These are phyloP conservation scores for Cymbopogon flexuosus DNA, from an alignment of 202 grass and related monocot genomes.

Conservation along the genomic window DNA sequence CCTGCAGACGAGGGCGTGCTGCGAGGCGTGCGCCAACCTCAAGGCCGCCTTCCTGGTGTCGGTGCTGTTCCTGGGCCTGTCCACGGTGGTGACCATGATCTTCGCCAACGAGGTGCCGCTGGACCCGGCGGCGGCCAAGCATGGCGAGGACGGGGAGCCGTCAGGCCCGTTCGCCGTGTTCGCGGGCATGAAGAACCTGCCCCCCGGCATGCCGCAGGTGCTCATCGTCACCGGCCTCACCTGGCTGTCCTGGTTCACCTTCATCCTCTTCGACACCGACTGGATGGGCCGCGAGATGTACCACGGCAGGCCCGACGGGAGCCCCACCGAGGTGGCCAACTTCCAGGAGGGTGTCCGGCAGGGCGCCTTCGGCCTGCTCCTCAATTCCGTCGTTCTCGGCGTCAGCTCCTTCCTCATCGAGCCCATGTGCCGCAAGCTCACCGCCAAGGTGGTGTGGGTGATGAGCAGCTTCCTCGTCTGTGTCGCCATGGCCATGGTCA, in stretches of 20 bases:
- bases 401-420: slow-evolving; percentile 59
- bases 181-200: slow-evolving; percentile 60
- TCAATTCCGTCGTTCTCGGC: slow-evolving; percentile 69
- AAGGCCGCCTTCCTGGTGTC: slow-evolving; percentile 87
- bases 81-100: slow-evolving; percentile 49
- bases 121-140: neutral
- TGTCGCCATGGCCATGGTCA: slow-evolving; percentile 42
- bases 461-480: slow-evolving; percentile 49
- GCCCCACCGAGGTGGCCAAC: slow-evolving; percentile 28
- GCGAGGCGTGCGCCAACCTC: slow-evolving; percentile 79
- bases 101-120: slow-evolving; percentile 65
- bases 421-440: slow-evolving; percentile 63
- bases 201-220: slow-evolving; percentile 60
- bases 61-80: slow-evolving; percentile 52
- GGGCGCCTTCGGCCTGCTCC: slow-evolving; percentile 68
- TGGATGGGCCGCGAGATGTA: slow-evolving; percentile 99
- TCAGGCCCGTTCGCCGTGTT: slow-evolving; percentile 43
- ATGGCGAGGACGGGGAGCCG: slow-evolving; percentile 14
- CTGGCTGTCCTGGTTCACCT: slow-evolving; percentile 86
- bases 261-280: slow-evolving; percentile 92
- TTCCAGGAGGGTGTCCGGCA: slow-evolving; percentile 68
- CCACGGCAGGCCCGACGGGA: slow-evolving; percentile 61
- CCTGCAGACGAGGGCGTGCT: slow-evolving; percentile 67
- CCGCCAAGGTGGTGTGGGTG: slow-evolving; percentile 51
- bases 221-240: slow-evolving; percentile 74